Evolutionary conservation across 768 basidiomycete genomes (phyloP), one percentile per base, ranked within the genome.

Genomic region (Goffeauzyma gilvescens): DNA sequence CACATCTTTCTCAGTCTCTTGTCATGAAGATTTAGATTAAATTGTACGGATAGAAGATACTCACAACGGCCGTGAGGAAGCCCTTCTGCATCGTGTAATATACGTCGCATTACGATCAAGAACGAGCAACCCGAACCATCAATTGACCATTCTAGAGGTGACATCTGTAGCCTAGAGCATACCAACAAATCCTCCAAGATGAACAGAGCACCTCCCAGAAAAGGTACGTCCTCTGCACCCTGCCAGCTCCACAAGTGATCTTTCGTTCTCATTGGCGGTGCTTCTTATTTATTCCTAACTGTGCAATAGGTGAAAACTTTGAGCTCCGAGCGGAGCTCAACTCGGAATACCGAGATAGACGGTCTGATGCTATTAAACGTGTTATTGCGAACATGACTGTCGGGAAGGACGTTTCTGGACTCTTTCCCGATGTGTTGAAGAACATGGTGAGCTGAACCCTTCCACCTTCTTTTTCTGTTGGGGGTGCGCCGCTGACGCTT

Each of bases 331-430:
- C 86, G 43, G 90, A 96, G 67, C 76, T 98, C 55, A 96, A 98
- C 66, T 87, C 84, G 59, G 83, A 93, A 59, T 95, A 90, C 67
- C 75, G 78, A 48, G 85, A 93, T 54, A 82, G 82, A 62, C 73
- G 90, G 50, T 95, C 93, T 66, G 90, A 96, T 76, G 93, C 90
- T 3, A 96, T 96, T 69, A 96, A 96, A 68, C 73, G 79, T 41
- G 79, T 84, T 52, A 95, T 98, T 62, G 90, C 93, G 41, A 89
- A 86, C 50, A 95, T 96, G 84, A 98, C 93, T 1, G 86, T 98
- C 50, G 87, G 89, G 42, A 98, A 96, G 76, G 89, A 86, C 79
- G 58, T 56, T 69, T 54, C 46, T 40, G 87, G 89, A 17, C 75
- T 96, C 52, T 95, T 96, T 60, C 89, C 90, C 6, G 86, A 96